These are phyloP conservation scores for Silene uniflora DNA, from an alignment of 148 eudicot genomes.

Conservation along the genomic window DNA sequence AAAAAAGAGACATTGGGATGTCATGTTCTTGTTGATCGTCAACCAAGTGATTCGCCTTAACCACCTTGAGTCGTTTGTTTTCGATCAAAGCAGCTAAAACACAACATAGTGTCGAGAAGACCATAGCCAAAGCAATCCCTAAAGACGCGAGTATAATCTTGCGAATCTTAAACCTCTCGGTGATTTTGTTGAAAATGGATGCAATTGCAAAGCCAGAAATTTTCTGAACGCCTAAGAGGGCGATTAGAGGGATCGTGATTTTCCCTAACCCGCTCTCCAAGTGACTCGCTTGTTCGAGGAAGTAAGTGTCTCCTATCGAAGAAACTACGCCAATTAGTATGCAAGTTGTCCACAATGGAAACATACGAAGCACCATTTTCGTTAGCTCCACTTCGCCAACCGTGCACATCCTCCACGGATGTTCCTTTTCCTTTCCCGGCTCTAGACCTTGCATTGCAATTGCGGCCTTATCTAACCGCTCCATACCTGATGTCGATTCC, in stretches of 20 bases:
- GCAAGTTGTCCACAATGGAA: slow-evolving; percentile 47
- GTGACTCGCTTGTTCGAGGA: slow-evolving; percentile 48
- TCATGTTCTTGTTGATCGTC: slow-evolving; percentile 37
- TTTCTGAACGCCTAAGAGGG: slow-evolving; percentile 26
- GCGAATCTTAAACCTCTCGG: not conserved
- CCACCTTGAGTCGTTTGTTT: slow-evolving; percentile 30
- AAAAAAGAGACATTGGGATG: slow-evolving; percentile 40
- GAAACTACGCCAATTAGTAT: slow-evolving; percentile 36
- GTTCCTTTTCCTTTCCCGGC: slow-evolving; percentile 15
- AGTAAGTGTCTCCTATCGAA: slow-evolving; percentile 45
- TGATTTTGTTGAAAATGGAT: not conserved
- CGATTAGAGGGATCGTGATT: slow-evolving; percentile 21
- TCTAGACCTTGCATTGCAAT: slow-evolving; percentile 13
- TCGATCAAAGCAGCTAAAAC: slow-evolving; percentile 48
- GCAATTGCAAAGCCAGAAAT: not conserved
- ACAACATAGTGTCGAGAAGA: slow-evolving; percentile 36
- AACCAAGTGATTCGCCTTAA: slow-evolving; percentile 25
- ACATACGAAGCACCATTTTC: slow-evolving; percentile 32
- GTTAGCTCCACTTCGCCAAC: slow-evolving; percentile 44
- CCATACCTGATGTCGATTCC: not conserved
- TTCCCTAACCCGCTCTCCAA: slow-evolving; percentile 36
- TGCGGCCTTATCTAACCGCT: slow-evolving; percentile 48
- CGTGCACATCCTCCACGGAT: slow-evolving; percentile 39
- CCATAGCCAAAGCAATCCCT: slow-evolving; percentile 28
- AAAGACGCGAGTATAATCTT: not conserved